Evolutionary conservation across 1,139 yeast species (phyloP), one percentile per base, ranked within the genome.

Genomic region (Hyphopichia buzzinii): DNA sequence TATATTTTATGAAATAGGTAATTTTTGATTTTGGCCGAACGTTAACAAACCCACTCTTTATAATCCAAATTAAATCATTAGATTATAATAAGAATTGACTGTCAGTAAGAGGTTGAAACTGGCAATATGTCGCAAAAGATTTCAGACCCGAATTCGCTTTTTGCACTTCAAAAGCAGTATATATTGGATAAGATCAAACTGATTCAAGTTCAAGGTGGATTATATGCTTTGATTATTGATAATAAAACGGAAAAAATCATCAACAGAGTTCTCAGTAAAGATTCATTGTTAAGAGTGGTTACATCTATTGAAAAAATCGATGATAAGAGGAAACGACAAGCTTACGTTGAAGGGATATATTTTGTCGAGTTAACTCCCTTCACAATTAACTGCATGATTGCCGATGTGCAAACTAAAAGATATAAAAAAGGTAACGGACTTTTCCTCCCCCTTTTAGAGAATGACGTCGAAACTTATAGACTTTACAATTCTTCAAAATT

Each of bases 221-320:
- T 70, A 34, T 67, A 68, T 47, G 62, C 64, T 22, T 56, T 71
- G 40, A 54, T 71, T 14, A 48, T 69, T 24, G 77, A 71, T 43
- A 63, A 58, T 24, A 53, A 55, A 28, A 62, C 69, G 19, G 72
- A 68, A 47, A 36, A 59, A 4, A 48, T 64, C n/a, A 40, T 71
- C 33, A 56, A 57, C 39, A 57, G 57, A 35, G 67, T 69, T 21
- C 43, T 69, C 13, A 46, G 63, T 32, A 68, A 68, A 42, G 73
- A 65, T 29, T 61, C 57, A 29, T 46, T 71, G 28, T 50, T 71
- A 11, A 51, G 77, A 29, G 50, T 70, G 11, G 76, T 71, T 5
- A 65, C 76, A 2, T 57, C 71, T 3, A 53, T 71, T 10, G 77
- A 71, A 39, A 54, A 54, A 44, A 51, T 71, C 13, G 75, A 67